Conservation (phyloP, 108 stramenopile species). For the Cyclotella sp. region DNA sequence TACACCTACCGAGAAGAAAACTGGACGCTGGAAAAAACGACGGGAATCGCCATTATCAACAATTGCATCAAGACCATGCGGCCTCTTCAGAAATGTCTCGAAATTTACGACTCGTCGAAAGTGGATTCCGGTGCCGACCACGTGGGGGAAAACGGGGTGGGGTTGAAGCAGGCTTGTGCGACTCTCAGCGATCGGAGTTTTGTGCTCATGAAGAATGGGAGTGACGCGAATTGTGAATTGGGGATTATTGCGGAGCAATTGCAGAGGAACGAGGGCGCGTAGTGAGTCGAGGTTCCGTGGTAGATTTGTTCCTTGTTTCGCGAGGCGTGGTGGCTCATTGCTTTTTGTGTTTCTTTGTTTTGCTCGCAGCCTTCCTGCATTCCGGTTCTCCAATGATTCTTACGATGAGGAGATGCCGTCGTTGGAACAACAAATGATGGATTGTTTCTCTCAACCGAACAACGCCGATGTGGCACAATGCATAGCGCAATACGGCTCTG, state of each 20-base stretch:
- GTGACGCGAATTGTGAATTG: constrained; percentile 10
- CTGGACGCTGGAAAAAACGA: background rate
- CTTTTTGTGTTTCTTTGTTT: background rate
- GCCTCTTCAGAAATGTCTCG: constrained; percentile 53
- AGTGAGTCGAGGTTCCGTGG: constrained; percentile 13
- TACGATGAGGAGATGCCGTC: background rate
- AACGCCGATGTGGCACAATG: constrained; percentile 25
- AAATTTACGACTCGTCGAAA: constrained; percentile 70
- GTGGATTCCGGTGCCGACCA: constrained; percentile 35
- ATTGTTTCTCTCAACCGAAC: constrained; percentile 11
- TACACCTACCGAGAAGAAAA: background rate
- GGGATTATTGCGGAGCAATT: constrained; percentile 17
- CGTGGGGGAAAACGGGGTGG: constrained; percentile 83
- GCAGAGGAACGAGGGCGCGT: constrained; percentile 13
- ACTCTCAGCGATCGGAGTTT: constrained; percentile 54
- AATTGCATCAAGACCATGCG: constrained; percentile 54
- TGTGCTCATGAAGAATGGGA: constrained; percentile 49
- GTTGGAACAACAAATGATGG: constrained; percentile 35
- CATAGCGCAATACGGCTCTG: constrained; percentile 32
- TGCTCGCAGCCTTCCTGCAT: constrained; percentile 37
- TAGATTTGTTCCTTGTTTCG: background rate
- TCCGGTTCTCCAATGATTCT: constrained; percentile 31
- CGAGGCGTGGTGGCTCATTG: background rate
- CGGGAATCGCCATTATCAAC: constrained; percentile 66
- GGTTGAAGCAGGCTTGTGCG: constrained; percentile 80